Base-by-base conservation (phyloP, 306 rosid genomes). In the Quercus rubra region DNA sequence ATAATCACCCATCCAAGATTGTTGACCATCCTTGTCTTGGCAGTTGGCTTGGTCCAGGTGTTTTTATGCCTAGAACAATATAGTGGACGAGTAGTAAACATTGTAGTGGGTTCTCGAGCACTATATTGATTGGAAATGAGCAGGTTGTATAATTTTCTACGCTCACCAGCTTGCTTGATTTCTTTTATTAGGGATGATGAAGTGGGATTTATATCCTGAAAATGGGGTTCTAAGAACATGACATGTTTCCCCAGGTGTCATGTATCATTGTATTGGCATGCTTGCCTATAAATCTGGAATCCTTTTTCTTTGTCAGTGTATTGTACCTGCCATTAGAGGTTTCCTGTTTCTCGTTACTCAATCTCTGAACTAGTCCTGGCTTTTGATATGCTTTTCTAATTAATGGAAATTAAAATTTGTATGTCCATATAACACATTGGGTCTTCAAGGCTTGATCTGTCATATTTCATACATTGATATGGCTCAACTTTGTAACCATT, bases 401-500 rank as follows among this genome's bases (percentile, higher is more conserved):
- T 30, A 30, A 15, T 64, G 70, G 43, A 30, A 49, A 64, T 64
- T 5, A 64, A 30, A 13, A 9, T 23, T 67, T 33, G 14, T 4
- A 6, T n/a, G 21, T 67, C 6, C 70, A 67, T 18, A 18, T 8
- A 67, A 19, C 8, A 2, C 19, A 8, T 63, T 7, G 49, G 27
- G 51, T 67, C 15, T 67, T 28, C 5, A 23, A 67, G 14, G 35
- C 49, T 70, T 57, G 15, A 56, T 33, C 35, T n/a, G 27, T 19
- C 25, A 18, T 4, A 14, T 15, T 56, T 52, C 46, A 38, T 38
- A 49, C 38, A 66, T 6, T 41, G 49, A 54, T 56, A 27, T 83
- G 63, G 71, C 75, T 7, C 23, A 62, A 43, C 5, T 21, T 77
- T 62, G 70, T 27, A 56, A 74, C 78, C 31, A 83, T 69, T 70